Evolutionary conservation across 768 basidiomycete genomes (phyloP).

Genomic region (Lentinula edodes): DNA sequence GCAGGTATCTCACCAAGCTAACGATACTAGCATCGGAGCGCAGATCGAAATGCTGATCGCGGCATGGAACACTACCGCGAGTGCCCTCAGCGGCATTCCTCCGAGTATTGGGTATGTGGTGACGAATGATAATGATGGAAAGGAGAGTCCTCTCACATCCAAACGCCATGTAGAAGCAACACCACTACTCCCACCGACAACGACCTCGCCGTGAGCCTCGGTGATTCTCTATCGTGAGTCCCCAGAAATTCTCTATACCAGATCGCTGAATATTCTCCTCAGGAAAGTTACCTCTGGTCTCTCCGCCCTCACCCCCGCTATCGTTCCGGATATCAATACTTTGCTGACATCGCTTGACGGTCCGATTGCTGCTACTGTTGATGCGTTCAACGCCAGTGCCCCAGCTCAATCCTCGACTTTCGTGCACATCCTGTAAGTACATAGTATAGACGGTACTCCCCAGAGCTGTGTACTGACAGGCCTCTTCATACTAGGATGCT

Average conservation of each 20-base stretch:
- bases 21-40: conserved; percentile 21
- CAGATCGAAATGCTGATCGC: conserved; percentile 21
- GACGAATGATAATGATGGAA: neutral
- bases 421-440: conserved; percentile 25
- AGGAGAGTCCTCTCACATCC: neutral
- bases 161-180: conserved; percentile 21
- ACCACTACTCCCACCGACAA: conserved; percentile 28
- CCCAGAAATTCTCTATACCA: neutral
- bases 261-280: neutral
- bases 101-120: neutral
- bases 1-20: conserved; percentile 23
- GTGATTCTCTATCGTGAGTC: conserved; percentile 25
- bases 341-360: conserved; percentile 25
- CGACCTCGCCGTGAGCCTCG: conserved; percentile 25
- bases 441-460: neutral
- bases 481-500: conserved; percentile 23
- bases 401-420: conserved; percentile 18
- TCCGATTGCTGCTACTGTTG: conserved; percentile 17
- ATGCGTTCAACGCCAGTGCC: conserved; percentile 24
- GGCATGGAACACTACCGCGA: conserved; percentile 19
- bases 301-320: conserved; percentile 21
- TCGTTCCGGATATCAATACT: conserved; percentile 21
- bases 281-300: conserved; percentile 24
- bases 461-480: neutral
- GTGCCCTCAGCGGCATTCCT: conserved; percentile 16